These are phyloP conservation scores for Phytophthora citricola DNA, from an alignment of 352 stramenopile species.

Conservation along the genomic window DNA sequence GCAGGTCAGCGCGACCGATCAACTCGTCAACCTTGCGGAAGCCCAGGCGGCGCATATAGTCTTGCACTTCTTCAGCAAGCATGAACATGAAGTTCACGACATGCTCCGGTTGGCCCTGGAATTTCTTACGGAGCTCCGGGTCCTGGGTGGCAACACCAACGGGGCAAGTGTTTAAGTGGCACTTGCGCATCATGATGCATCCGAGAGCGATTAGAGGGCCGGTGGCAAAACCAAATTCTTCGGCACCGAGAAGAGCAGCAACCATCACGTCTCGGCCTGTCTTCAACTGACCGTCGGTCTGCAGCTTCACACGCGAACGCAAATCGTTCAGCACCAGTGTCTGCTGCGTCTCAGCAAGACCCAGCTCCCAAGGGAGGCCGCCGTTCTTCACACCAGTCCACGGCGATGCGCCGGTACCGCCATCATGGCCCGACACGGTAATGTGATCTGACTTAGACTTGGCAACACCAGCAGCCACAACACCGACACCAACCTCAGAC, in stretches of 20 bases:
- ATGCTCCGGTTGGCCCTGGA: slow-evolving; percentile 95
- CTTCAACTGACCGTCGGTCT: slow-evolving; percentile 97
- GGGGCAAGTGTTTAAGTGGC: slow-evolving; percentile 97
- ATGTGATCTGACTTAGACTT: slow-evolving; percentile 96
- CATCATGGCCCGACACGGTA: slow-evolving; percentile 95
- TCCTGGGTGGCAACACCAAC: slow-evolving; percentile 99
- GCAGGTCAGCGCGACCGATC: slow-evolving; percentile 93
- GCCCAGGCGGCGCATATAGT: slow-evolving; percentile 83
- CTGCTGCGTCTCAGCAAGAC: slow-evolving; percentile 96
- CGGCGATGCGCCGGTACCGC: slow-evolving; percentile 94
- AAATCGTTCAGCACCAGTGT: slow-evolving; percentile 97
- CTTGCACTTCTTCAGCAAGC: slow-evolving; percentile 94
- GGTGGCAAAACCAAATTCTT: slow-evolving; percentile 97
- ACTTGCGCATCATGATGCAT: slow-evolving; percentile 99
- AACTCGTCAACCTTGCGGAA: slow-evolving; percentile 95
- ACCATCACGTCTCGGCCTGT: slow-evolving; percentile 94
- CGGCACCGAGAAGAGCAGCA: slow-evolving; percentile 93
- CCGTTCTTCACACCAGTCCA: slow-evolving; percentile 96
- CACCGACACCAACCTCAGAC: slow-evolving; percentile 96
- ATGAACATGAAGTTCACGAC: slow-evolving; percentile 98
- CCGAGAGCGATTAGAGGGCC: slow-evolving; percentile 95
- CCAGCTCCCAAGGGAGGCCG: slow-evolving; percentile 96
- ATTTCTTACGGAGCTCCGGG: slow-evolving; percentile 95
- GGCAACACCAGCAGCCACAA: slow-evolving; percentile 93
- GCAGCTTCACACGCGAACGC: slow-evolving; percentile 91